Evolutionary conservation across 2,329 filamentous ascomycete genomes (phyloP).

Genomic region (Gaeumannomyces sp.): DNA sequence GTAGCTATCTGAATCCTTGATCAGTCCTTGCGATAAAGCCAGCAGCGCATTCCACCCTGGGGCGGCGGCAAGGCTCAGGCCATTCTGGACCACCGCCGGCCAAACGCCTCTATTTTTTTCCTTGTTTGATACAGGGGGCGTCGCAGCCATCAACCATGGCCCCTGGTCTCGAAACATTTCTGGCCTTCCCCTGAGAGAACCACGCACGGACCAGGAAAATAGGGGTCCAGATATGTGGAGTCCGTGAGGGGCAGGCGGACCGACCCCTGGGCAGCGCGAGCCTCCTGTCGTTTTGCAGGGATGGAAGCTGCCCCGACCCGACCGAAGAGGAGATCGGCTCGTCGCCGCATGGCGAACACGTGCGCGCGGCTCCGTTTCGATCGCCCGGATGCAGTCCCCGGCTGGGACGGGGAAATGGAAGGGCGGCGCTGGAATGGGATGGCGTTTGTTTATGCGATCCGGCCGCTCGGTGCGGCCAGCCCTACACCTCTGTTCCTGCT

Average conservation of each 20-base stretch:
- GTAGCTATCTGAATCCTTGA: not conserved
- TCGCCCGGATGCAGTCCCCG: not conserved
- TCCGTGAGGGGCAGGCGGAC: too few relatives aligned
- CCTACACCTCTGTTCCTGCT: not conserved
- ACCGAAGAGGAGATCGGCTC: too few relatives aligned
- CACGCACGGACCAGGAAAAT: constrained; percentile 3
- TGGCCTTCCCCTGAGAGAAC: constrained; percentile 6
- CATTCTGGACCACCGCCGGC: not conserved
- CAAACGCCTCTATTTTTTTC: not conserved
- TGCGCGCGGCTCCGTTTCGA: not conserved
- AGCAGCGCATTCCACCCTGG: too few relatives aligned
- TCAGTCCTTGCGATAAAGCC: not conserved
- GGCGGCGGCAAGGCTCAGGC: not conserved
- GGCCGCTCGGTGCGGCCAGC: not conserved
- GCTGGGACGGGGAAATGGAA: not conserved
- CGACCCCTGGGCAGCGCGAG: not conserved
- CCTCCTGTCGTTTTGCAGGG: not conserved
- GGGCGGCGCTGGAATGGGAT: not conserved
- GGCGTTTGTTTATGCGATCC: not conserved
- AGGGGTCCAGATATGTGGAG: too few relatives aligned
- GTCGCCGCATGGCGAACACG: not conserved
- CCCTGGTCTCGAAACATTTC: constrained; percentile 10
- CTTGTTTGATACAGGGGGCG: constrained; percentile 23
- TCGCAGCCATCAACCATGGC: constrained; percentile 19
- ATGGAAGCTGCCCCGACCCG: not conserved